A percentile compares a stretch with the other conserved stretches of the same genome.
phyloP scores from a whole-genome alignment of 140 eudicot species.

The Ambrosia hybrid region DNA sequence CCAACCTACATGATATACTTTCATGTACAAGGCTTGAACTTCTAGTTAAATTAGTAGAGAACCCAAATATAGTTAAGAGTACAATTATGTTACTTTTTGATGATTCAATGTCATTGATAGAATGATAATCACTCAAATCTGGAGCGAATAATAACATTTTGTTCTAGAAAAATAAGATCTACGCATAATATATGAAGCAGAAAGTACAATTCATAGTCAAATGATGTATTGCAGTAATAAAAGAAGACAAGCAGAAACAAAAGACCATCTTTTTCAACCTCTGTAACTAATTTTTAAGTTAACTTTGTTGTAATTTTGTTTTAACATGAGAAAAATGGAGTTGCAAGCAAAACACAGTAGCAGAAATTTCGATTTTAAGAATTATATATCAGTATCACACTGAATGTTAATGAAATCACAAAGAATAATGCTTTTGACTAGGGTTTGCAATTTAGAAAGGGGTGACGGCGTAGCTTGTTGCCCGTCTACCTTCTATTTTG shows the following conservation, averaged over 20 bases:
- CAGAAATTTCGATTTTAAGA: not conserved
- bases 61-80: not conserved
- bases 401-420: too few relatives aligned
- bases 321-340: not conserved
- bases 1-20: not conserved
- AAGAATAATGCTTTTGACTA: too few relatives aligned
- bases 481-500: too few relatives aligned
- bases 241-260: not conserved
- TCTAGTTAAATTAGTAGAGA: not conserved
- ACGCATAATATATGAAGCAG: too few relatives aligned
- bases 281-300: not conserved
- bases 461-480: too few relatives aligned
- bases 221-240: not conserved
- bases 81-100: not conserved
- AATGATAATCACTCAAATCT: too few relatives aligned
- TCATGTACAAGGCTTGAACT: not conserved
- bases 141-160: too few relatives aligned
- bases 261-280: not conserved
- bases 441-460: too few relatives aligned
- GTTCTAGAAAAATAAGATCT: too few relatives aligned
- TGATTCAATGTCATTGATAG: too few relatives aligned
- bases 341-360: not conserved
- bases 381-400: not conserved
- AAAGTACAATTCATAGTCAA: not conserved
- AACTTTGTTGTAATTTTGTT: not conserved